Percentiles rank a stretch among this genome's conserved stretches.
These are phyloP conservation scores for Phanerochaete carnosa DNA, from an alignment of 768 basidiomycete genomes.

Conservation along the genomic window DNA sequence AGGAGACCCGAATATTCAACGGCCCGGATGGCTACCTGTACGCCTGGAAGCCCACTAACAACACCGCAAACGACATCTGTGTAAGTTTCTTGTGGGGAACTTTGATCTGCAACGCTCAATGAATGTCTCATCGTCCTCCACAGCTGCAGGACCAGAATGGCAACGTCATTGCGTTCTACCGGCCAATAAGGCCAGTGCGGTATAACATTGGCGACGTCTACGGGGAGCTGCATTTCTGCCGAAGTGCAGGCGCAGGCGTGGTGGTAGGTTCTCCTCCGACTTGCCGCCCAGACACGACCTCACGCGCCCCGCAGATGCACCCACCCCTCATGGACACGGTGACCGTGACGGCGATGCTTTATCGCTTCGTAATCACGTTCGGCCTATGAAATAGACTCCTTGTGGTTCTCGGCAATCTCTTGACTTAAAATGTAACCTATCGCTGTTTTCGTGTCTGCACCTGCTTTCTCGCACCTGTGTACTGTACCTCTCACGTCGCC, in stretches of 20 bases:
- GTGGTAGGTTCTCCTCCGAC: slow-evolving; percentile 49
- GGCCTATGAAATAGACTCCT: slow-evolving; percentile 34
- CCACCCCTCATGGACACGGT: slow-evolving; percentile 90
- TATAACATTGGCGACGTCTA: slow-evolving; percentile 87
- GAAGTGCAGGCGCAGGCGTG: slow-evolving; percentile 74
- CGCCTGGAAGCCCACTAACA: slow-evolving; percentile 72
- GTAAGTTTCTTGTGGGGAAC: slow-evolving; percentile 36
- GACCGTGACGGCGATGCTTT: slow-evolving; percentile 81
- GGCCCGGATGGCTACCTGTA: slow-evolving; percentile 82
- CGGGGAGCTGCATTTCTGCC: slow-evolving; percentile 81
- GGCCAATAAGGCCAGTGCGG: slow-evolving; percentile 70
- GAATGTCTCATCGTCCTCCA: slow-evolving; percentile 10
- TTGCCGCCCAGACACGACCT: slow-evolving; percentile 7
- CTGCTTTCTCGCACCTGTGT: slow-evolving; percentile 7
- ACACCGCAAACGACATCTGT: slow-evolving; percentile 49
- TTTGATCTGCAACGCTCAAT: slow-evolving; percentile 3
- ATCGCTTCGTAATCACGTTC: slow-evolving; percentile 65
- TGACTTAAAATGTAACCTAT: slow-evolving; percentile 17
- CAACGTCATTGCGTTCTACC: slow-evolving; percentile 75
- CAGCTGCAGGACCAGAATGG: slow-evolving; percentile 74
- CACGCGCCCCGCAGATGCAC: slow-evolving; percentile 53
- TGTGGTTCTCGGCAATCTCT: slow-evolving; percentile 7
- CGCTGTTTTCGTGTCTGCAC: not conserved
- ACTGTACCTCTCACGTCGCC: slow-evolving; percentile 9
- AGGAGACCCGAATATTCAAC: slow-evolving; percentile 57